Conservation (phyloP, 257 asterid species). For the Phtheirospermum japonicum region DNA sequence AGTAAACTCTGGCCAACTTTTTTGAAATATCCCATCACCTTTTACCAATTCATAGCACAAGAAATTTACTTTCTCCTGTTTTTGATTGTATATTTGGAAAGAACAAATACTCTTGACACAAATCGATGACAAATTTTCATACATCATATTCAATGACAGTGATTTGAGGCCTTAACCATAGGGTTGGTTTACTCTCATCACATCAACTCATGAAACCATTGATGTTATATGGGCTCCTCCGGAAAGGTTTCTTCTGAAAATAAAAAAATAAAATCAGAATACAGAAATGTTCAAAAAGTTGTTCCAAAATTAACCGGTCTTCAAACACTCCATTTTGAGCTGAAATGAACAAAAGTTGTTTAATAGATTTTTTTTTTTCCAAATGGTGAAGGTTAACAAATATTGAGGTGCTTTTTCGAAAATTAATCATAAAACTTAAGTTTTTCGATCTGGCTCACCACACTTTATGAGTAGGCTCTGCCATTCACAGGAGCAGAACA, state of each 20-base stretch:
- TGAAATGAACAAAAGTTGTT: too few relatives aligned
- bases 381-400: too few relatives aligned
- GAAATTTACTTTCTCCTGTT: not conserved
- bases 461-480: too few relatives aligned
- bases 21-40: conserved; percentile 22
- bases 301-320: too few relatives aligned
- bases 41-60: conserved; percentile 18
- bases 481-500: too few relatives aligned
- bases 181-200: conserved; percentile 11
- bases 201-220: conserved; percentile 14
- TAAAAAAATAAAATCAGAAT: too few relatives aligned
- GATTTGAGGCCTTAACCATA: conserved; percentile 27
- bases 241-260: too few relatives aligned
- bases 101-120: not conserved
- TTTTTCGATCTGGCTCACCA: too few relatives aligned
- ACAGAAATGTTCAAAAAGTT: conserved; percentile 8
- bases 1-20: conserved; percentile 19
- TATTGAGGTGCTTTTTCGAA: too few relatives aligned
- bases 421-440: too few relatives aligned
- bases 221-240: not conserved
- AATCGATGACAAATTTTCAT: conserved; percentile 1
- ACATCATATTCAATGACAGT: conserved; percentile 14
- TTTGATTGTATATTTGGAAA: not conserved
- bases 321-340: too few relatives aligned
- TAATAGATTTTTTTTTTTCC: too few relatives aligned